Evolutionary conservation across 2,329 filamentous ascomycete species (phyloP), one percentile per base, ranked within the genome.

Genomic region (Orbilia blumenaviensis): DNA sequence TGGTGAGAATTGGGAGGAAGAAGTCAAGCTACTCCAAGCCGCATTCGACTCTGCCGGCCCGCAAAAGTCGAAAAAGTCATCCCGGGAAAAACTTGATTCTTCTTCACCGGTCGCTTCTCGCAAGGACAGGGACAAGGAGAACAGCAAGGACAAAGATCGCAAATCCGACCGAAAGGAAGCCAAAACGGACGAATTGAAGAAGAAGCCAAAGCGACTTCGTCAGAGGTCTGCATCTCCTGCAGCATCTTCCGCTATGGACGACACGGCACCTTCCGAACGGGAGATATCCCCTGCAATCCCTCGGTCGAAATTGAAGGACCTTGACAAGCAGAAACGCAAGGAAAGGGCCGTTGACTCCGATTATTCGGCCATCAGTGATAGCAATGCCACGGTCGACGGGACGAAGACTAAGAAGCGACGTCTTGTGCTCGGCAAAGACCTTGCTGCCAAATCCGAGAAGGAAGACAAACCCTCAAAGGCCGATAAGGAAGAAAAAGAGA

Each of bases 1-100:
- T 78, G 94, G 95, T 0, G 92, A 94, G 6, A 91, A 92, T 75
- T 97, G 94, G 93, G 90, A 94, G 81, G 90, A 94, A 77, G 95
- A 99, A 82, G 90, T 91, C 78, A 88, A 93, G 46, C 85, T 96
- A 66, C 83, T 99, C 56, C 94, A 94, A 82, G 87, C 89, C 41
- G 88, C 91, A 2, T 93, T 89, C 78, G 90, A 93, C 69, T 87
- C 88, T 29, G 80, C 79, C 4, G 69, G 46, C 34, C 56, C 60
- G 10, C 50, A 77, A 46, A 77, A 64, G 32, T 60, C 64, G 41
- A 68, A 71, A 52, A 64, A 60, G n/a, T 66, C 62, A 10, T 9
- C 52, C 29, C 61, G 61, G 16, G 56, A 71, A 27, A 58, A 62
- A 42, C 48, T 62, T 7, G 64, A 66, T 60, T 61, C 64, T 16